Base-by-base conservation (phyloP, 2,329 filamentous ascomycete species). In the Periconia sp. region DNA sequence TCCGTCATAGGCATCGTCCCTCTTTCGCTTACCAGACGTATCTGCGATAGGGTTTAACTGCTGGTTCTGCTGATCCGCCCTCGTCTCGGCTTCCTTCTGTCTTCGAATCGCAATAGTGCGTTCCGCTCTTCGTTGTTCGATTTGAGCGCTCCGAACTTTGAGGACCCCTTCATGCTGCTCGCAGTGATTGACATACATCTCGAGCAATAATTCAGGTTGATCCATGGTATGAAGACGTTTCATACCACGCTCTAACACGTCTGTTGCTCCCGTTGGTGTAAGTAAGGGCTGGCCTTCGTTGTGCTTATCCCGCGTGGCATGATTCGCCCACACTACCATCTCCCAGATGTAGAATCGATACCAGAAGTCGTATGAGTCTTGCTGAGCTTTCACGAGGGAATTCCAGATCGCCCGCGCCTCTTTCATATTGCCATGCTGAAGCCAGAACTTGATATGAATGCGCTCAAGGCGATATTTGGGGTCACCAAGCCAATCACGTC, bases 321-420 rank as follows among this genome's bases (percentile, higher is more conserved):
- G 78, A 48, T 78, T 80, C 44, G 78, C 76, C 80, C 82, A 85
- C n/a, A 79, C 73, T 44, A 87, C 79, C 78, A 97, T 86, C 71
- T 97, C 94, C 87, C 91, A 97, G 39, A 86, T 78, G 70, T 96
- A 96, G 70, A 90, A 96, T 30, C 86, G 84, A 41, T 92, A 79
- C 94, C 94, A 99, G 67, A 97, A 97, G 58, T 96, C 90, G 63
- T 92, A 91, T 56, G 85, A 92, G 56, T 90, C 83, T 21, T 85
- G 84, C 42, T 90, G 83, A 13, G 80, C 77, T n/a, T 82, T 74
- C 16, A 82, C 80, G 21, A 97, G 77, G 13, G 82, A 81, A 52
- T 87, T 84, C 84, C 89, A 97, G 34, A 88, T 82, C 12, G 80
- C 78, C 26, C 94, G 83, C 2, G 92, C 94, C 43, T 86, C 86